Evolutionary conservation across 1,284 basidiomycete species (phyloP), one percentile per base, ranked within the genome.

Genomic region (Erythrobasidium hasegawianum): DNA sequence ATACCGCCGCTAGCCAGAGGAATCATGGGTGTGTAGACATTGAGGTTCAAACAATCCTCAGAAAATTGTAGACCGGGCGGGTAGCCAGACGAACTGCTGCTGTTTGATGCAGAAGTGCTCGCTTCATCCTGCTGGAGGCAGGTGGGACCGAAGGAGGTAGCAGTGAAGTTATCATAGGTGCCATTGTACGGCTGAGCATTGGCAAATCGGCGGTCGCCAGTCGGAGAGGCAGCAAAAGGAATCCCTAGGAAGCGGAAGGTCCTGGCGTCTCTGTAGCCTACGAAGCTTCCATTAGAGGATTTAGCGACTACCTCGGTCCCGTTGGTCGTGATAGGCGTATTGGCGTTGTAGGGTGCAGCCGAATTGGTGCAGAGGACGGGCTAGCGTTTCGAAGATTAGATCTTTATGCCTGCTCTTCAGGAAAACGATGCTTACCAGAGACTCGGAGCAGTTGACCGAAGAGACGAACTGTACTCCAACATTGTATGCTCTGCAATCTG

Each of bases 11-110:
- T 33, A 11, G n/a, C 43, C 16, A 24, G 16, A 5, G 78, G 72
- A 5, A 77, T 70, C 2, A 69, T 73, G 2, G 84, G 82, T 33
- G 79, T 81, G 59, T 83, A 77, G 5, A 87, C 80, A 71, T 86
- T 86, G 70, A 86, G 72, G 1, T 80, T 81, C 41, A 86, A 75
- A 72, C 85, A 84, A 82, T 74, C 70, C 38, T 74, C 79, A n/a
- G 68, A 68, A 11, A 33, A 33, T 11, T 33, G 33, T 11, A 33
- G 11, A 11, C 33, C 33, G 33, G 11, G 5, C 4, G 33, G 33
- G 33, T 33, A 33, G 33, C 33, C 33, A 11, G 4, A 4, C 33
- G 33, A 33, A 33, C 11, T 33, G 33, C 5, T 33, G 24, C 39
- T 64, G 59, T n/a, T 33, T 54, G 26, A 33, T 16, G 26, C 39